Percentiles rank a stretch among this genome's conserved stretches.
Evolutionary conservation across 805 yeast species (phyloP).

Genomic region (Saturnispora dispora): DNA sequence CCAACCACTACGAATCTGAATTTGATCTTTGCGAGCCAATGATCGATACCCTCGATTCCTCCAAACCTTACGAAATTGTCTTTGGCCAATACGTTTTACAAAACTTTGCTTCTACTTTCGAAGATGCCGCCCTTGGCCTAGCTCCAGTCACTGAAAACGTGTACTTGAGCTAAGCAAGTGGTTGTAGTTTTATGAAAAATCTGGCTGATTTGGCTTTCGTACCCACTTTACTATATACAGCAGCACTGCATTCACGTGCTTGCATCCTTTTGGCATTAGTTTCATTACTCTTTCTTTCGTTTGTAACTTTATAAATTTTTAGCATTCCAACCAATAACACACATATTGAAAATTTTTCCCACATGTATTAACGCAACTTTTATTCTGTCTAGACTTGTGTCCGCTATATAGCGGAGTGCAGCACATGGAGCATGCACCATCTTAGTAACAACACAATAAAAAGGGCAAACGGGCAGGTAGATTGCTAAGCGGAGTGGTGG

Average conservation of each 20-base stretch:
- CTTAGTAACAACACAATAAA: background rate
- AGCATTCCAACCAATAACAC: background rate
- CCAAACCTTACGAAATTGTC: constrained; percentile 10
- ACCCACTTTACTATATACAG: background rate
- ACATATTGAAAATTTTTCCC: too few species aligned
- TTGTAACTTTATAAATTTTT: background rate
- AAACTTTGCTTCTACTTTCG: constrained; percentile 14
- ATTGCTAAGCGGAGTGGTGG: background rate
- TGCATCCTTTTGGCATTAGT: background rate
- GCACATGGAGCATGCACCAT: too few species aligned
- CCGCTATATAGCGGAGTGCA: too few species aligned
- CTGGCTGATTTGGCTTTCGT: background rate
- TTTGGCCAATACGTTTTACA: constrained; percentile 19
- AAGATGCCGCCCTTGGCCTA: constrained; percentile 14
- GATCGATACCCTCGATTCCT: constrained; percentile 10
- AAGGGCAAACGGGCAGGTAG: background rate
- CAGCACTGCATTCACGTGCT: background rate
- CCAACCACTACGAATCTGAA: constrained; percentile 13
- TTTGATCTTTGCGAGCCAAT: constrained; percentile 18
- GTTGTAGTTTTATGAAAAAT: too few species aligned
- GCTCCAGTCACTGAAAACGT: constrained; percentile 11
- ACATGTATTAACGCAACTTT: background rate
- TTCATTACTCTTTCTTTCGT: background rate
- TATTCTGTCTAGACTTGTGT: background rate
- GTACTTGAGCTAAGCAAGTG: background rate